Base-by-base conservation (phyloP, 2,329 filamentous ascomycete species). In the Aureobasidium mangrovei region DNA sequence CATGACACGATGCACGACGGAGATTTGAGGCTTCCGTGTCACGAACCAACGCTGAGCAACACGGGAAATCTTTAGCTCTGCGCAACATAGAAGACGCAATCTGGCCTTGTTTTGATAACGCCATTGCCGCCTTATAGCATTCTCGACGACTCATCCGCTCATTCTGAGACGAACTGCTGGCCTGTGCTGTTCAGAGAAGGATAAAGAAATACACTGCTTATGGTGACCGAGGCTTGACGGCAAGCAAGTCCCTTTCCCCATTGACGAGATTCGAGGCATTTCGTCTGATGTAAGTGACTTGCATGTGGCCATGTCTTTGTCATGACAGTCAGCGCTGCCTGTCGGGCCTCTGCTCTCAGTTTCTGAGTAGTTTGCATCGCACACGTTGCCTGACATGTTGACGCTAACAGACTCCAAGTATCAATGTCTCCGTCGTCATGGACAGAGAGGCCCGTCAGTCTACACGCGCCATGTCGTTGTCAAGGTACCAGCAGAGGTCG, bases 21-120 rank as follows among this genome's bases (percentile, higher is more conserved):
- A 44, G 32, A 36, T 53, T 53, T 38, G 49, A 53, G 49, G 40
- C 40, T 43, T 53, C 39, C 49, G 49, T 53, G 39, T 53, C 49
- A 53, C 49, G 32, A 53, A 44, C 39, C 32, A 31, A 53, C 38
- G 47, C 38, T 51, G 47, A 51, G 47, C 38, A 35, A 42, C 47
- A 35, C 47, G 47, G 47, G 38, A 51, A 41, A 41, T 29, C 7
- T 27, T 51, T 51, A 51, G 47, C 47, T 51, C 47, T 53, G 49
- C 49, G 38, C 49, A 44, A 53, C 49, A 53, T 28, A 29, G 32
- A 53, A 44, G 39, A 43, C 49, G 49, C 40, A 53, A 53, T 44
- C 32, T 38, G 49, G 49, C 49, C 49, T 53, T 44, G 40, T 36
- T 53, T 31, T 44, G 8, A 38, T 38, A 38, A 36, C 49, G 36